Evolutionary conservation across 495 filamentous ascomycete genomes (phyloP).

Genomic region (Talaromyces thailandensis): DNA sequence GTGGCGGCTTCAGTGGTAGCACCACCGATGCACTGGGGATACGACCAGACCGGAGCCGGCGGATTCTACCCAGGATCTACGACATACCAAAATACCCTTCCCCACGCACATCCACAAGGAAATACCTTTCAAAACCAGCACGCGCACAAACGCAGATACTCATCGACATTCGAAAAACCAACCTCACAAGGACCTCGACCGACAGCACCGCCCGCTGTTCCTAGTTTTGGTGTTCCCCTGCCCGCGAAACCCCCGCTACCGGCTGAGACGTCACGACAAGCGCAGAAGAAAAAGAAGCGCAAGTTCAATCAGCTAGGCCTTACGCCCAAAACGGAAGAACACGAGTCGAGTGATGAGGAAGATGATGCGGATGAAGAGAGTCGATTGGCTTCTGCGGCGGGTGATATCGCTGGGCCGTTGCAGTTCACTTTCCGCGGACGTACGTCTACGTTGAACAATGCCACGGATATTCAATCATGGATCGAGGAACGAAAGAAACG

Average conservation of each 20-base stretch:
- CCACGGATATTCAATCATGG: slow-evolving; percentile 69
- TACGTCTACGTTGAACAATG: slow-evolving; percentile 39
- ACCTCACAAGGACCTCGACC: slow-evolving; percentile 26
- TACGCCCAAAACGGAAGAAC: slow-evolving; percentile 62
- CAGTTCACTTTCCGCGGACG: slow-evolving; percentile 35
- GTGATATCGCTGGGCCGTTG: slow-evolving; percentile 21
- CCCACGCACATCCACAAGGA: slow-evolving; percentile 27
- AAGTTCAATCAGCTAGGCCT: slow-evolving; percentile 73
- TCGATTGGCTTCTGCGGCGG: slow-evolving; percentile 28
- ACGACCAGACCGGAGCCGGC: slow-evolving; percentile 30
- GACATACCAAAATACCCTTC: slow-evolving; percentile 5
- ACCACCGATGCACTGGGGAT: slow-evolving; percentile 49
- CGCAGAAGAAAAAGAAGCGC: slow-evolving; percentile 63
- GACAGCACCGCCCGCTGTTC: slow-evolving; percentile 46
- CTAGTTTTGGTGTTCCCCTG: slow-evolving; percentile 53
- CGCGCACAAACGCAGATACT: slow-evolving; percentile 30
- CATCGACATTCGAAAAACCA: slow-evolving; percentile 33
- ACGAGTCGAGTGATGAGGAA: slow-evolving; percentile 63
- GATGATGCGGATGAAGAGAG: slow-evolving; percentile 62
- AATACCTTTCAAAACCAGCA: slow-evolving; percentile 9
- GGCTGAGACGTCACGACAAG: slow-evolving; percentile 28
- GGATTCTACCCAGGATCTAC: slow-evolving; percentile 8
- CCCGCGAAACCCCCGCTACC: slow-evolving; percentile 51
- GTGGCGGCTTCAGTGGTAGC: slow-evolving; percentile 35
- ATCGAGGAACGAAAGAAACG: slow-evolving; percentile 69